Percentiles rank a stretch among this genome's conserved stretches.
phyloP scores from a whole-genome alignment of 225 moss, liverwort and hornwort species.

The Neckera pumila region DNA sequence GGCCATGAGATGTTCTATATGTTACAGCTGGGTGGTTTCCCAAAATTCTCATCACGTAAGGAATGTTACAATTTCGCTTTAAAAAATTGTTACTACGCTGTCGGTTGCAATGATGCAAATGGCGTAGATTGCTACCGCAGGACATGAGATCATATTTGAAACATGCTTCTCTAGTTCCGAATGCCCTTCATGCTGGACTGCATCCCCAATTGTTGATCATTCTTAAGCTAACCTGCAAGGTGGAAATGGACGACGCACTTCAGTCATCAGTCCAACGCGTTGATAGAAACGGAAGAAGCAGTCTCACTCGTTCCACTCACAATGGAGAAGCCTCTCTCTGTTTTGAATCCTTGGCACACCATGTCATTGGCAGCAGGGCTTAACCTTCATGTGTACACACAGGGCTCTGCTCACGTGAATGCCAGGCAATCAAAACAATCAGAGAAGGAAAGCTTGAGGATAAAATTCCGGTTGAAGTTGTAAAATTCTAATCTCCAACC shows the following conservation, averaged over 20 bases:
- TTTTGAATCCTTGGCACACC: background rate
- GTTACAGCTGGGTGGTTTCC: background rate
- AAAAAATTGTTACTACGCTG: background rate
- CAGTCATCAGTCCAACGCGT: background rate
- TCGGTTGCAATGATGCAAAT: background rate
- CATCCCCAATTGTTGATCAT: background rate
- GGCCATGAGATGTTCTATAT: background rate
- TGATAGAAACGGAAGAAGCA: background rate
- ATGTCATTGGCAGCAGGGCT: background rate
- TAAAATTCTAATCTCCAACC: background rate
- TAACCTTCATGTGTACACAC: background rate
- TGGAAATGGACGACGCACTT: conserved; percentile 3
- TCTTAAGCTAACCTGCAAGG: conserved; percentile 1
- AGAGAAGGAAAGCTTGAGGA: background rate
- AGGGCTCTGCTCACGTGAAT: background rate
- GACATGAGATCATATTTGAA: background rate
- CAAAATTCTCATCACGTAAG: background rate
- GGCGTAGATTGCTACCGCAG: background rate
- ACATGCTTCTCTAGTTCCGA: background rate
- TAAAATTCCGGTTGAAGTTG: background rate
- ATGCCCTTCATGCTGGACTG: background rate
- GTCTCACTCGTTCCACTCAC: background rate
- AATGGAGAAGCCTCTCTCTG: background rate
- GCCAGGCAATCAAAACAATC: background rate
- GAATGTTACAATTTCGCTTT: background rate